phyloP scores from a whole-genome alignment of 441 rosid species.

The Melastoma candidum region DNA sequence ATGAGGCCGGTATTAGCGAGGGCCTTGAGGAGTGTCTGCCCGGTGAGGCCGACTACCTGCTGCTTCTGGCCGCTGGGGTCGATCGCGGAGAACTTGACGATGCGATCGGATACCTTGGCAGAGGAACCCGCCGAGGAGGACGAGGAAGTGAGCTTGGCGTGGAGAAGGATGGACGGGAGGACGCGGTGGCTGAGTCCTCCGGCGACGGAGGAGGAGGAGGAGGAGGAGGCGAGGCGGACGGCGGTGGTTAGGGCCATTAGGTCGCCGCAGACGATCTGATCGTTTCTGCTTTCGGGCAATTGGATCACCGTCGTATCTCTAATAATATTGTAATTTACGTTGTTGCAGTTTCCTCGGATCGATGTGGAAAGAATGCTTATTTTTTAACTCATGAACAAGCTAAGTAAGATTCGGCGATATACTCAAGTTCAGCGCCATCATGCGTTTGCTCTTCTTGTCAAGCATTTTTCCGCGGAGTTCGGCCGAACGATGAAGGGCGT shows the following conservation, averaged over 20 bases:
- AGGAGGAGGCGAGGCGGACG: constrained; percentile 24
- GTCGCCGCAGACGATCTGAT: constrained; percentile 23
- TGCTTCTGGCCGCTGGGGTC: constrained; percentile 64
- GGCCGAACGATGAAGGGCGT: too few species aligned
- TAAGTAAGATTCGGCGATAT: too few species aligned
- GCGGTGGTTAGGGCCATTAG: constrained; percentile 24
- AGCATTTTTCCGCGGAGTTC: too few species aligned
- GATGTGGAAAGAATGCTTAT: too few species aligned
- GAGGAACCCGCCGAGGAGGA: constrained; percentile 1
- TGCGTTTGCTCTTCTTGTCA: too few species aligned
- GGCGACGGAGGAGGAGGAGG: not conserved
- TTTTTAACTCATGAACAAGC: too few species aligned
- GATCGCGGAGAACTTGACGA: constrained; percentile 75
- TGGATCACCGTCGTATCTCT: too few species aligned
- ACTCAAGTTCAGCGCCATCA: too few species aligned
- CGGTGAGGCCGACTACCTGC: constrained; percentile 61
- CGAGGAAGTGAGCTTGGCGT: too few species aligned
- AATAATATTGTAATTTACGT: too few species aligned
- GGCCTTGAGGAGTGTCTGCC: constrained; percentile 77
- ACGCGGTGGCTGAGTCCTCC: not conserved
- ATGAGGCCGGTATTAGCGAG: constrained; percentile 56
- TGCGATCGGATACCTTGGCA: constrained; percentile 57
- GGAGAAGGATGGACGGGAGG: constrained; percentile 16
- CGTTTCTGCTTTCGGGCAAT: too few species aligned
- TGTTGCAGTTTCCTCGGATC: too few species aligned